Evolutionary conservation across 2,329 filamentous ascomycete genomes (phyloP).

Genomic region (Xylaria sp.): DNA sequence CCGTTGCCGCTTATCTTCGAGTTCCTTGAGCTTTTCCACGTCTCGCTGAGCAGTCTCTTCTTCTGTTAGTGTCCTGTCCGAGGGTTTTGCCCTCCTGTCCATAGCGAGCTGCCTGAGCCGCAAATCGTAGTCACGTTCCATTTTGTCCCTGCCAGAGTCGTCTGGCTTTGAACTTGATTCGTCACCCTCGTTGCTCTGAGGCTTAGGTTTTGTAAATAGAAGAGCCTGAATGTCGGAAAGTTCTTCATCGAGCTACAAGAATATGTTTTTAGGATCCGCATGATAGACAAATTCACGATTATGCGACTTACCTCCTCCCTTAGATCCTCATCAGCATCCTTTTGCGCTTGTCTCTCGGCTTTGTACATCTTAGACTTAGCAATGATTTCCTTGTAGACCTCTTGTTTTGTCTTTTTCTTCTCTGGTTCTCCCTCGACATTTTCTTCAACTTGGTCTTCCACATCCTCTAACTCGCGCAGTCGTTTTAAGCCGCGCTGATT

Average conservation of each 20-base stretch:
- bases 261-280: slow-evolving; percentile 15
- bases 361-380: slow-evolving; percentile 97
- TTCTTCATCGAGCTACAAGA: slow-evolving; percentile 79
- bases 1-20: slow-evolving; percentile 83
- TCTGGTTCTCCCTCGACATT: slow-evolving; percentile 80
- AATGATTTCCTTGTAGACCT: slow-evolving; percentile 98
- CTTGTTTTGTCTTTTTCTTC: slow-evolving; percentile 92
- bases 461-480: slow-evolving; percentile 59
- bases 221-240: slow-evolving; percentile 79
- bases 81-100: slow-evolving; percentile 85
- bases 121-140: slow-evolving; percentile 89
- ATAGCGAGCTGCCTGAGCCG: slow-evolving; percentile 83
- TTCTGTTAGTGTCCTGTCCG: slow-evolving; percentile 88
- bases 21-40: slow-evolving; percentile 76
- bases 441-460: slow-evolving; percentile 60
- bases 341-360: slow-evolving; percentile 89
- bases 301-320: slow-evolving; percentile 36
- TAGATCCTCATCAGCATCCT: slow-evolving; percentile 92
- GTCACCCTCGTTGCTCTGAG: slow-evolving; percentile 49
- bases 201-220: slow-evolving; percentile 62
- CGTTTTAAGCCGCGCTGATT: slow-evolving; percentile 67
- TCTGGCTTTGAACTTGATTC: slow-evolving; percentile 50
- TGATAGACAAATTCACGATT: neutral
- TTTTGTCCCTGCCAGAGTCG: slow-evolving; percentile 71
- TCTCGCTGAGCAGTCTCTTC: slow-evolving; percentile 86